Conservation (phyloP, 495 filamentous ascomycete species). For the Filosporella fistucella region DNA sequence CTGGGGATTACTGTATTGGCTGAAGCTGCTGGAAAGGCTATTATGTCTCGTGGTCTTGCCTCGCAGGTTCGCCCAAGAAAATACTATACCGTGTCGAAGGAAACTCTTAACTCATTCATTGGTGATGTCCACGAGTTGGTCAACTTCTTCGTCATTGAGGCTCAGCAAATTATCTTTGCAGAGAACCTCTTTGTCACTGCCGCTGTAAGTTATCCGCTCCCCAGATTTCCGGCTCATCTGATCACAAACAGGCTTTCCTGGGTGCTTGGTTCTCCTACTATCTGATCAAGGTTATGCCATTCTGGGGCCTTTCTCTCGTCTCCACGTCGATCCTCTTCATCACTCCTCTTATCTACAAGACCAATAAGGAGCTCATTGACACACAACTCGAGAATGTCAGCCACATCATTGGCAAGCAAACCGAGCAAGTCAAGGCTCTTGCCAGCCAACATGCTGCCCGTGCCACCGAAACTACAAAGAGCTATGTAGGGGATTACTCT, state of each 20-base stretch:
- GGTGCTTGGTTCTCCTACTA: constrained; percentile 84
- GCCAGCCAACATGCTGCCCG: constrained; percentile 77
- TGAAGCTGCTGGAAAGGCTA: constrained; percentile 71
- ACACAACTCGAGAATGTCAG: constrained; percentile 67
- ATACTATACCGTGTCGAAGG: constrained; percentile 88
- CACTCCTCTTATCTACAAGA: constrained; percentile 83
- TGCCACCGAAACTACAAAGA: constrained; percentile 70
- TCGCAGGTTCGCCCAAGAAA: constrained; percentile 83
- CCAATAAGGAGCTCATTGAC: constrained; percentile 93
- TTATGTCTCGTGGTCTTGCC: constrained; percentile 73
- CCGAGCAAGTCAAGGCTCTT: constrained; percentile 71
- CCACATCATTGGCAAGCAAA: constrained; percentile 74
- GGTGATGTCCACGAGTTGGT: constrained; percentile 87
- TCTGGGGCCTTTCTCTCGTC: constrained; percentile 87
- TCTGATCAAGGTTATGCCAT: constrained; percentile 87
- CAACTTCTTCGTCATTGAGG: constrained; percentile 97
- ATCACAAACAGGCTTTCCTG: constrained; percentile 58
- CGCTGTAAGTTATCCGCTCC: constrained; percentile 56
- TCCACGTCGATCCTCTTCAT: constrained; percentile 74
- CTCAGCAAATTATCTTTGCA: constrained; percentile 89
- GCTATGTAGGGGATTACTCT: constrained; percentile 79
- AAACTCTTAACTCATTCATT: constrained; percentile 71
- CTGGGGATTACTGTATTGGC: constrained; percentile 63
- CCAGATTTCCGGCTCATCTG: constrained; percentile 16
- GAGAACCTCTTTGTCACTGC: constrained; percentile 83